A percentile compares a stretch with the other conserved stretches of the same genome.
phyloP scores from a whole-genome alignment of 78 protist species.

The Dictyostelium purpureum region DNA sequence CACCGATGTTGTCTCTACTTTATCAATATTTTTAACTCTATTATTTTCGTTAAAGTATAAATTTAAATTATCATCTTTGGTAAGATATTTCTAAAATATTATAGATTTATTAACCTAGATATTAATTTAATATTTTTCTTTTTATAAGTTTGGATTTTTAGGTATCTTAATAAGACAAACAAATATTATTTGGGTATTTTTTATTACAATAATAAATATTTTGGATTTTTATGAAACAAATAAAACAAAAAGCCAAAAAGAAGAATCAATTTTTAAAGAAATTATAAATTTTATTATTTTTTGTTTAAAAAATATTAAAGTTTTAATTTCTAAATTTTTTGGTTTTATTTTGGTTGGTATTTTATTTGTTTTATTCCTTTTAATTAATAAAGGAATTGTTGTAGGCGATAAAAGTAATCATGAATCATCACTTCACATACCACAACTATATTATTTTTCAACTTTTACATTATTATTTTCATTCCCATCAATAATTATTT shows the following conservation, averaged over 20 bases:
- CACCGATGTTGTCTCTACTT: conserved; percentile 61
- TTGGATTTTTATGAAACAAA: not conserved
- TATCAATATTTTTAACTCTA: conserved; percentile 18
- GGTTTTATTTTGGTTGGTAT: conserved; percentile 46
- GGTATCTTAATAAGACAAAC: conserved; percentile 56
- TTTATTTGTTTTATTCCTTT: conserved; percentile 14
- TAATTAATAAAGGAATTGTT: conserved; percentile 20
- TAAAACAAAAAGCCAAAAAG: not conserved
- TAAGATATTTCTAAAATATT: not conserved
- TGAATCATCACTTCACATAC: conserved; percentile 59
- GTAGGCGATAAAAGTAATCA: conserved; percentile 73
- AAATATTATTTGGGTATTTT: conserved; percentile 65
- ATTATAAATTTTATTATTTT: not conserved
- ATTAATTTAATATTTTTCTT: not conserved
- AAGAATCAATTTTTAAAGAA: not conserved
- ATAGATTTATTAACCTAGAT: not conserved
- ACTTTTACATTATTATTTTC: not conserved
- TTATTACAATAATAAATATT: conserved; percentile 7
- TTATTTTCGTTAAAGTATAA: not conserved
- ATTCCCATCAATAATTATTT: not conserved
- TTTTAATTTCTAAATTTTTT: not conserved
- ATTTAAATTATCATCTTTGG: conserved; percentile 21
- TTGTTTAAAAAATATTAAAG: not conserved
- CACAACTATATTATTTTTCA: conserved; percentile 46
- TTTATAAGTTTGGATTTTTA: conserved; percentile 30